Evolutionary conservation across 768 basidiomycete species (phyloP).

Genomic region (Tulasnella sp.): DNA sequence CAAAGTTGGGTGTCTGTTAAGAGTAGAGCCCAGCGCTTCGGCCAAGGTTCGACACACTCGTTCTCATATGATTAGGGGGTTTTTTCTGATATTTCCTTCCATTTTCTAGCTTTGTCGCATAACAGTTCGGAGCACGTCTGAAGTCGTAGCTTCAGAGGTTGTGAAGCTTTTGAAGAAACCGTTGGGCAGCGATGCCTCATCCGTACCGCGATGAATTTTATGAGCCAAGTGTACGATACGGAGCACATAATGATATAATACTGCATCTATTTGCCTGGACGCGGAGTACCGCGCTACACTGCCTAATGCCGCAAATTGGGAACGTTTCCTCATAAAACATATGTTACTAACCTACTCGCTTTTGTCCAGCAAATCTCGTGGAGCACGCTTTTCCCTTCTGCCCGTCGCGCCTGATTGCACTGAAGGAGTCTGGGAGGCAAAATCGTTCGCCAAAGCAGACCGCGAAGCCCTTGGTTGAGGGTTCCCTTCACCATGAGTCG

Average conservation of each 20-base stretch:
- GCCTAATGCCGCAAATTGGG: background rate
- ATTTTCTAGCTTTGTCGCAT: slow-evolving; percentile 75
- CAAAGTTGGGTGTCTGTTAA: slow-evolving; percentile 90
- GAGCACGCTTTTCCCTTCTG: background rate
- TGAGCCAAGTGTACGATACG: slow-evolving; percentile 16
- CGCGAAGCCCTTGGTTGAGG: too few relatives aligned
- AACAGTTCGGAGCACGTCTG: slow-evolving; percentile 93
- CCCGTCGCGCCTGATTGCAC: background rate
- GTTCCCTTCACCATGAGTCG: too few relatives aligned
- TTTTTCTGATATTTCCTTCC: background rate
- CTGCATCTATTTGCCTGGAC: background rate
- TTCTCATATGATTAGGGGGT: background rate
- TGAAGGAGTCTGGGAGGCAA: background rate
- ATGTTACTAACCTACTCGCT: background rate
- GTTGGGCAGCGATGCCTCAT: slow-evolving; percentile 26
- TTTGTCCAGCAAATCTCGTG: background rate
- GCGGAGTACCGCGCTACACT: background rate
- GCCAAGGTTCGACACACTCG: slow-evolving; percentile 66
- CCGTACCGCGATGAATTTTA: slow-evolving; percentile 5
- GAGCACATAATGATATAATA: background rate
- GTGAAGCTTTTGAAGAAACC: slow-evolving; percentile 48
- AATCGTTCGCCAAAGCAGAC: background rate
- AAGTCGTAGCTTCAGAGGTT: slow-evolving; percentile 73
- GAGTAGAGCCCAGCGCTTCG: slow-evolving; percentile 91
- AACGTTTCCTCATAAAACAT: background rate